Evolutionary conservation across 768 basidiomycete species (phyloP).

Genomic region (Rhizopogon vinicolor): DNA sequence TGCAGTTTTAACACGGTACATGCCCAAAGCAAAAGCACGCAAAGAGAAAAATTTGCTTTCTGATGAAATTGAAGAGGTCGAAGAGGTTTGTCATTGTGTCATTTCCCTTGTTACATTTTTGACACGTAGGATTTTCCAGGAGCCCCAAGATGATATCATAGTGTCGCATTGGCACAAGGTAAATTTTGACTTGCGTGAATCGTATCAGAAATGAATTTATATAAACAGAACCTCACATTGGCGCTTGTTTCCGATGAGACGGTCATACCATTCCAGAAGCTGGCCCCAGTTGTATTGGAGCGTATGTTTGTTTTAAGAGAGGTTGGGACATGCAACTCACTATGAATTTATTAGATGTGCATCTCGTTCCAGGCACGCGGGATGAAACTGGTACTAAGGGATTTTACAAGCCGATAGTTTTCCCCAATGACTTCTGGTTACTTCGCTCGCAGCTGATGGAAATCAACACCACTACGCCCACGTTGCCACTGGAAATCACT

Average conservation of each 20-base stretch:
- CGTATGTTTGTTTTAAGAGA: constrained; percentile 39
- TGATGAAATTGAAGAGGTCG: constrained; percentile 37
- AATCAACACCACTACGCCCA: constrained; percentile 79
- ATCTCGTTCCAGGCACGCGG: constrained; percentile 53
- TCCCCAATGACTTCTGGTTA: constrained; percentile 95
- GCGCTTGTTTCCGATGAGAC: constrained; percentile 75
- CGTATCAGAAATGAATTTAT: constrained; percentile 1
- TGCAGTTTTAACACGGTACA: constrained; percentile 82
- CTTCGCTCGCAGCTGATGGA: constrained; percentile 77
- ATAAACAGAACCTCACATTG: constrained; percentile 74
- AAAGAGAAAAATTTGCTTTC: constrained; percentile 80
- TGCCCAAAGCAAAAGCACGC: constrained; percentile 64
- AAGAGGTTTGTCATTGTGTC: constrained; percentile 39
- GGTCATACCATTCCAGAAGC: constrained; percentile 43
- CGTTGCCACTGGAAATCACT: constrained; percentile 73
- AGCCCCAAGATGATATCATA: constrained; percentile 50
- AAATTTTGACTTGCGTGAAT: constrained; percentile 14
- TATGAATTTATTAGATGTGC: constrained; percentile 48
- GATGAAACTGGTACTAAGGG: constrained; percentile 63
- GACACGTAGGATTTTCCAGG: constrained; percentile 8
- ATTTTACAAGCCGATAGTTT: constrained; percentile 84
- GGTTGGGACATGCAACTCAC: constrained; percentile 4
- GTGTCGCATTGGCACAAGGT: constrained; percentile 84
- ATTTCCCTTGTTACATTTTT: constrained; percentile 7
- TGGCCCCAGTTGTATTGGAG: constrained; percentile 58